Conservation (phyloP, 805 yeast species). For the Monosporozyma yasuniensis region DNA sequence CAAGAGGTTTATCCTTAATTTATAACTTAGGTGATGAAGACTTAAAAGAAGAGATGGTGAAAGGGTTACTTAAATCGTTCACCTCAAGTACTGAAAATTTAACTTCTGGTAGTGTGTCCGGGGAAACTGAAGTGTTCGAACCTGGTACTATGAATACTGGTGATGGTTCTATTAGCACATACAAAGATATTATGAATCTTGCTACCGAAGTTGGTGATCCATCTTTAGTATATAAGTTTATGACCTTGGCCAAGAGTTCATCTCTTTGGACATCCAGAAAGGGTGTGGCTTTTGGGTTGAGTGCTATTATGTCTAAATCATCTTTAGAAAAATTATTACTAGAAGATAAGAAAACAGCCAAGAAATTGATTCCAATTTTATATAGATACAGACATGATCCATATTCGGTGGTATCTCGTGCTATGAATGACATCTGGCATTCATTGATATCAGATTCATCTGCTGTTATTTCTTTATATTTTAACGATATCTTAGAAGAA, state of each 20-base stretch:
- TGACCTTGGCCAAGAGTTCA: conserved; percentile 83
- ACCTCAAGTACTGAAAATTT: conserved; percentile 42
- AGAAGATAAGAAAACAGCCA: conserved; percentile 45
- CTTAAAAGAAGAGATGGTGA: conserved; percentile 63
- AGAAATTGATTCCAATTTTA: conserved; percentile 66
- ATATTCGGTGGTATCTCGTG: conserved; percentile 55
- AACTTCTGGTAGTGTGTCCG: conserved; percentile 59
- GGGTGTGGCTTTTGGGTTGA: conserved; percentile 90
- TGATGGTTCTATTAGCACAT: conserved; percentile 82
- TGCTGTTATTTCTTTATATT: conserved; percentile 43
- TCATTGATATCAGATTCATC: conserved; percentile 52
- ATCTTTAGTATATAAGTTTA: conserved; percentile 82
- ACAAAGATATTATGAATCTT: conserved; percentile 75
- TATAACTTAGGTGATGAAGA: conserved; percentile 68
- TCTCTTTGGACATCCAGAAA: conserved; percentile 87
- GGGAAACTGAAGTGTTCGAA: conserved; percentile 78
- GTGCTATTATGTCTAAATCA: conserved; percentile 72
- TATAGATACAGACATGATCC: conserved; percentile 86
- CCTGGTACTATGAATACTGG: conserved; percentile 71
- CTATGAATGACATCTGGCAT: conserved; percentile 88
- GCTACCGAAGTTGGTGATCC: conserved; percentile 97
- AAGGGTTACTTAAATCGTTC: conserved; percentile 64
- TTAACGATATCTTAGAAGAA: conserved; percentile 54
- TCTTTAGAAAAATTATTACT: conserved; percentile 55
- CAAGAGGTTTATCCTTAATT: conserved; percentile 74